Evolutionary conservation across 257 asterid species (phyloP), one percentile per base, ranked within the genome.

Genomic region (Vinca minor): DNA sequence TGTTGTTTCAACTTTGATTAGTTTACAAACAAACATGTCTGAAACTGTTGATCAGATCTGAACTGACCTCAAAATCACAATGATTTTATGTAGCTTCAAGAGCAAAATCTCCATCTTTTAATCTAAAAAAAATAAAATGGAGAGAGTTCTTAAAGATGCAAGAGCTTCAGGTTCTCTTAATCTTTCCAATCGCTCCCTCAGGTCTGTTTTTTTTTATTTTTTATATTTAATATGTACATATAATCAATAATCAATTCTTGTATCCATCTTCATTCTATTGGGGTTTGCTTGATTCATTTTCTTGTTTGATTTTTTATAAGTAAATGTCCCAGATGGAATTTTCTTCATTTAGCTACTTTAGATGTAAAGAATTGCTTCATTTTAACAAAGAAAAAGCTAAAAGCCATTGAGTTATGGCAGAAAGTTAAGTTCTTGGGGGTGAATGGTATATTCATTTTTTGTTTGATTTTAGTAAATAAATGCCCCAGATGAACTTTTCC

Each of bases 121-220:
- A 39, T 9, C 38, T 29, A 44, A 28, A 21, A n/a, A 39, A 49
- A 17, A 42, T 10, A 12, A 49, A n/a, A 60, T 91, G 96, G 96
- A 92, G 73, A 94, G 96, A 64, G 73, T 81, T 57, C 77, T 92
- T 1, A 89, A 80, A 81, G 88, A 94, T 76, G 98, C 96, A 50
- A 85, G 98, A 38, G 74, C 91, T 54, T 92, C 98, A 39, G 98
- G 97, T 55, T 87, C 97, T 69, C 97, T 92, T 20, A 92, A 92
- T 65, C 88, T 92, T 42, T 92, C 98, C 39, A 89, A 92, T 71
- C 98, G 96, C 54, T 80, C 94, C 69, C 97, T 92, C 83, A 85
- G 89, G 98, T 69, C 36, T 66, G 78, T 69, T 35, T 65, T 50
- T 39, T 23, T 50, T 0, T 36, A 10, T 34, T n/a, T n/a, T n/a